These are phyloP conservation scores for Cavenderia fasciculata DNA, from an alignment of 78 protist genomes.

Conservation along the genomic window DNA sequence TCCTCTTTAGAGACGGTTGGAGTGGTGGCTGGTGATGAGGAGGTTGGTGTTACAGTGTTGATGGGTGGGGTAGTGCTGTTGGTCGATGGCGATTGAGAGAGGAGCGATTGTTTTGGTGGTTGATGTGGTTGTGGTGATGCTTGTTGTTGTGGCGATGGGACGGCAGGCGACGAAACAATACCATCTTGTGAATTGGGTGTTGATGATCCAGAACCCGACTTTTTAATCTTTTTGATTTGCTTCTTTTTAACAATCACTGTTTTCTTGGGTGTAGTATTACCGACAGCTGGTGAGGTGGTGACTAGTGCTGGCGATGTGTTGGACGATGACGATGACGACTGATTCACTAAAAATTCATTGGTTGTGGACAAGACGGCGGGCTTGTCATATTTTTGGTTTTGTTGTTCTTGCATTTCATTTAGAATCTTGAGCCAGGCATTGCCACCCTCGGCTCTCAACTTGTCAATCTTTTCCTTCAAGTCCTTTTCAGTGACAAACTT, in stretches of 20 bases:
- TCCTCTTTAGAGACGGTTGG: background rate
- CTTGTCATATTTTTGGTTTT: too few relatives aligned
- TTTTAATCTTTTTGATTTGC: too few relatives aligned
- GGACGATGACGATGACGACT: background rate
- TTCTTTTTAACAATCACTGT: background rate
- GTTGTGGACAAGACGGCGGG: too few relatives aligned
- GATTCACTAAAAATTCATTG: too few relatives aligned
- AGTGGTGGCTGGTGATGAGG: background rate
- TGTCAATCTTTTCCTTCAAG: slow-evolving; percentile 30
- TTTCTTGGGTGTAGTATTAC: background rate
- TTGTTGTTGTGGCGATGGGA: too few relatives aligned
- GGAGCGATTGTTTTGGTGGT: too few relatives aligned
- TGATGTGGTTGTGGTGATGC: background rate
- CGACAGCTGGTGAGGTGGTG: background rate
- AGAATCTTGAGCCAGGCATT: slow-evolving; percentile 59
- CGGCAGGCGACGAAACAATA: background rate
- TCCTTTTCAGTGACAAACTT: slow-evolving; percentile 33
- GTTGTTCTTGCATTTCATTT: slow-evolving; percentile 52
- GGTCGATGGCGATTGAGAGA: background rate
- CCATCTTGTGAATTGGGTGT: background rate
- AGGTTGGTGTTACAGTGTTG: background rate
- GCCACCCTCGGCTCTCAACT: slow-evolving; percentile 46
- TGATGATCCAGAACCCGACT: too few relatives aligned
- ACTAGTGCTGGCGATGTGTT: background rate
- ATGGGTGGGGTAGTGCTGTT: background rate